These are phyloP conservation scores for Cyathus striatus DNA, from an alignment of 768 basidiomycete species.

Conservation along the genomic window DNA sequence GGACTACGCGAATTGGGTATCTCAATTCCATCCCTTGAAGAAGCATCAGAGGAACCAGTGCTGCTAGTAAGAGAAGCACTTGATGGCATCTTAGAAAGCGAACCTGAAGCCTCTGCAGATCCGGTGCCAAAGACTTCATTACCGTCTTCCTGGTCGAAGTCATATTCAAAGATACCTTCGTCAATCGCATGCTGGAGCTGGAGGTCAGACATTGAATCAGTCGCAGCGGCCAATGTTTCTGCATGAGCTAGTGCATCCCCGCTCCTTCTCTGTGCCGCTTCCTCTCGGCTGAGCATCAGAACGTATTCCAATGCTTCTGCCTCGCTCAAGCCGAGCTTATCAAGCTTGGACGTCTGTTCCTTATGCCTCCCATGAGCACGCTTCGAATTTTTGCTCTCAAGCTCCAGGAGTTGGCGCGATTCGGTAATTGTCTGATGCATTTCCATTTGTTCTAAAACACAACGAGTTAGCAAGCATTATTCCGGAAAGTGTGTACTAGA, in stretches of 20 bases:
- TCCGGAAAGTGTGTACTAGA: conserved; percentile 1
- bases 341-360: conserved; percentile 53
- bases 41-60: conserved; percentile 13
- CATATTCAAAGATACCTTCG: conserved; percentile 29
- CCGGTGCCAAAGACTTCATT: conserved; percentile 7
- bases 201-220: conserved; percentile 2
- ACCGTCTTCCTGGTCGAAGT: conserved; percentile 43
- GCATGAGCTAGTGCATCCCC: too few relatives aligned
- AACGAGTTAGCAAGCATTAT: conserved; percentile 4
- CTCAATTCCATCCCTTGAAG: too few relatives aligned
- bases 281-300: conserved; percentile 82
- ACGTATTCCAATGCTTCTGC: conserved; percentile 74
- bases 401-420: conserved; percentile 43
- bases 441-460: conserved; percentile 52
- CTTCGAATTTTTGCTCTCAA: conserved; percentile 36
- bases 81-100: conserved; percentile 12
- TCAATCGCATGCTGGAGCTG: conserved; percentile 20
- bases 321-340: conserved; percentile 68
- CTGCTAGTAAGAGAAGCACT: conserved; percentile 11
- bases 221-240: too few relatives aligned
- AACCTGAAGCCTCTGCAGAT: conserved; percentile 13
- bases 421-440: conserved; percentile 60
- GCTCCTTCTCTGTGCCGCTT: conserved; percentile 31
- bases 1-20: neutral
- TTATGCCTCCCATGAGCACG: conserved; percentile 40